Base-by-base conservation (phyloP, 305 asterid genomes). In the Stenogyne calaminthoides region DNA sequence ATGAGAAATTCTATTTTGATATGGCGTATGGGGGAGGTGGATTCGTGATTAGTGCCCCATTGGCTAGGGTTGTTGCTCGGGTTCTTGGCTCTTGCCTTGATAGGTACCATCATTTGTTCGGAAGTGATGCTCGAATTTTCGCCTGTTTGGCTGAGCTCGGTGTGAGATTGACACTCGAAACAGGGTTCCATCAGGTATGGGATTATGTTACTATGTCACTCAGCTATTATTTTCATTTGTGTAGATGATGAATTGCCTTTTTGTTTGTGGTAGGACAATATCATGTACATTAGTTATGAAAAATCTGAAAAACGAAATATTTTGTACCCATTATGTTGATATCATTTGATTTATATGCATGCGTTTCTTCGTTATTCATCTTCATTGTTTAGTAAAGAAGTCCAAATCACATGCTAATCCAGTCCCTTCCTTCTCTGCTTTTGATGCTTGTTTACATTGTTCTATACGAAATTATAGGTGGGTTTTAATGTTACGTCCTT, bases 11-110 rank as follows among this genome's bases (percentile, higher is more conserved):
- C 67, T 86, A 80, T 9, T 92, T 88, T 69, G 85, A 70, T 39
- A 87, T 92, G 97, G 97, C 95, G 34, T 92, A 73, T 77, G 96
- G 97, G 6, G 96, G 98, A 15, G 96, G 96, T 12, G 97, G 98
- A 15, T 90, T 80, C 73, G 96, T 86, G 1, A 78, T 92, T 10
- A 92, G 97, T 75, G 90, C 92, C 4, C 88, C 95, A 5, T 73
- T 92, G 80, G 95, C 88, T 12, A 78, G 82, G 83, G 88, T 77
- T 80, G 79, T 93, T 76, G 85, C 89, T 44, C 78, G 82, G 77
- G 87, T 89, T 65, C 80, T 90, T 22, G 95, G 83, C 22, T 81
- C 91, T 70, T 90, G 97, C 76, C 84, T 93, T 68, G 51, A 71
- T n/a, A 86, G 98, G 89, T 90, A 90, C 78, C 82, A 78, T 47